A percentile compares a stretch with the other conserved stretches of the same genome.
These are phyloP conservation scores for Purshia tridentata DNA, from an alignment of 306 rosid species.

Conservation along the genomic window DNA sequence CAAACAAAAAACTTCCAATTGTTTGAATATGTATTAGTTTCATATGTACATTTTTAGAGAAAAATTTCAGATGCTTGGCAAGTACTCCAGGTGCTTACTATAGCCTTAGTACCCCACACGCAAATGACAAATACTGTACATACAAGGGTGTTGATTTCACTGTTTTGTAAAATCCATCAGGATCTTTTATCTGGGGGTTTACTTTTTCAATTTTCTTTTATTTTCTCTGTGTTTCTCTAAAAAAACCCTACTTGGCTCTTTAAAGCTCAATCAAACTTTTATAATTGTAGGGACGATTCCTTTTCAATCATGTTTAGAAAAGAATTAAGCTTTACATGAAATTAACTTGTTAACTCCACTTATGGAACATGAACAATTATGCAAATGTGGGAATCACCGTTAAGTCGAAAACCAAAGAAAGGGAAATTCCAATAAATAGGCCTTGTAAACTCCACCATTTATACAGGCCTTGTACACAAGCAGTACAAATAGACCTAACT, in stretches of 20 bases:
- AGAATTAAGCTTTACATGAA: not conserved
- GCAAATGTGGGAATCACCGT: not conserved
- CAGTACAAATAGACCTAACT: no score
- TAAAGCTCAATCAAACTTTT: not conserved
- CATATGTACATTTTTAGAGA: not conserved
- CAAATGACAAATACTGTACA: not conserved
- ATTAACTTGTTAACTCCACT: not conserved
- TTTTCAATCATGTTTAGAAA: not conserved
- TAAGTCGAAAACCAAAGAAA: not conserved
- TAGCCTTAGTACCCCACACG: not conserved
- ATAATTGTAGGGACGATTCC: not conserved
- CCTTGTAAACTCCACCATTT: no score
- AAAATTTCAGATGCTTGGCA: slow-evolving; percentile 3
- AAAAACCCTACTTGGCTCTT: not conserved
- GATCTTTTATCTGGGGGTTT: not conserved
- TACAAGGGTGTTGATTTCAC: not conserved
- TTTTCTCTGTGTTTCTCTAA: not conserved
- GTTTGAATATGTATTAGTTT: slow-evolving; percentile 32
- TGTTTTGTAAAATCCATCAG: not conserved
- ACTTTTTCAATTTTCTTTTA: not conserved
- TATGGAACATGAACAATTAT: not conserved
- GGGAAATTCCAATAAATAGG: no score
- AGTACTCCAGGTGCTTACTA: not conserved
- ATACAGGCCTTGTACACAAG: no score
- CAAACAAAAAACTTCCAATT: slow-evolving; percentile 47